Base-by-base conservation (phyloP, 805 yeast species). In the Zygoascus biomembranicola region DNA sequence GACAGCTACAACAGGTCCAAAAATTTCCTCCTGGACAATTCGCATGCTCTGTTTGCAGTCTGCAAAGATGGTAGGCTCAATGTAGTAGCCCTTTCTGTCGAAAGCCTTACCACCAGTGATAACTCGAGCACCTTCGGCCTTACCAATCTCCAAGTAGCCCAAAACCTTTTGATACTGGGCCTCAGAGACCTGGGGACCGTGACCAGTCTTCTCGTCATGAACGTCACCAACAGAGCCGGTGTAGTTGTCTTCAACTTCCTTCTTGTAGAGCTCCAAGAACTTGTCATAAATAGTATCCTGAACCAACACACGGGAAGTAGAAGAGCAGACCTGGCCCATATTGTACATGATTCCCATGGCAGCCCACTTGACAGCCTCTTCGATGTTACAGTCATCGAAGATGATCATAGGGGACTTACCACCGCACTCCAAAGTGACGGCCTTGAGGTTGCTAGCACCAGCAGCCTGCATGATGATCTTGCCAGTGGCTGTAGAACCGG, bases 241-340 rank as follows among this genome's bases (percentile, higher is more conserved):
- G 31, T 20, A 28, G 26, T 54, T 72, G 43, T 60, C 61, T 61
- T 79, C 78, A 48, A 82, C 77, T 53, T 78, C 78, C 31, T 66
- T 62, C 62, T 75, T 76, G 66, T 86, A 46, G 10, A 32, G 79
- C 41, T 73, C 73, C 55, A 88, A 67, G 57, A 90, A 79, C 67
- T 81, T 74, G 57, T 90, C 96, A 72, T 90, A 87, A 58, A 89
- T 75, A 44, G 80, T 79, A 59, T 86, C 94, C 70, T 92, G 96
- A 54, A 90, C 85, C 68, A 87, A 87, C 57, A 90, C 74, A 73
- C 98, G 82, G 45, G 97, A 90, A 60, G 95, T 94, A 28, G 97
- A 96, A 64, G 90, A 85, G 73, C 98, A 90, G 54, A 90, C 94
- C 75, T 90, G 96, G 72, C 98, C 98, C 66, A 90, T 82, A 77